Base-by-base conservation (phyloP, 2,329 filamentous ascomycete species). In the Alternaria dauci region DNA sequence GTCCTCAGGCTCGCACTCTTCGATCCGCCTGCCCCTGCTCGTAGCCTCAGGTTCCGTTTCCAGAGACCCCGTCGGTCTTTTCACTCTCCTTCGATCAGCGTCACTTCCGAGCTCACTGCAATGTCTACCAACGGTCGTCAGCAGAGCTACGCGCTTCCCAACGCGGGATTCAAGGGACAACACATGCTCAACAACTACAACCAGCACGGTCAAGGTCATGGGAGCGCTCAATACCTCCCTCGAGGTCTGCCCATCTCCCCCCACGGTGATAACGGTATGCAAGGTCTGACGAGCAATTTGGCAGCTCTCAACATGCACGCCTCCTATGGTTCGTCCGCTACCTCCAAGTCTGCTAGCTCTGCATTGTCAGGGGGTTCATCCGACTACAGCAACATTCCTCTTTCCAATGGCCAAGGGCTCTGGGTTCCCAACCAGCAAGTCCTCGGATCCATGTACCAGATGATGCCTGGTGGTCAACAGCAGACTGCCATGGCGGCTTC, bases 391-490 rank as follows among this genome's bases (percentile, higher is more conserved):
- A 72, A 69, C 41, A 61, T 78, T 8, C 70, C 68, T 14, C 65
- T 78, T n/a, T 57, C 72, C 18, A 76, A 77, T 44, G 71, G 72
- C n/a, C 77, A 79, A 53, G 74, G 76, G 28, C 65, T 78, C 2
- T 79, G 76, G 77, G 74, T 79, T 32, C 75, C 75, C 8, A 76
- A 75, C 52, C 75, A 78, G 60, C 74, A 75, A 60, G 67, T 74
- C 44, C 57, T 77, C n/a, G 66, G 67, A 39, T 66, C 71, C 20
- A 73, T 78, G 69, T 78, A 78, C 53, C 71, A 71, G 52, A 73
- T 78, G 52, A 71, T 79, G 62, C 68, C 74, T 26, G 68, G 69
- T 23, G 61, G 61, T 47, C 76, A 77, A 63, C 74, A 76, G 44
- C 76, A 75, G 52, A 44, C 64, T 25, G 71, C 66, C 47, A 72